Evolutionary conservation across 768 basidiomycete genomes (phyloP).

Genomic region (Cyclocybe cylindracea): DNA sequence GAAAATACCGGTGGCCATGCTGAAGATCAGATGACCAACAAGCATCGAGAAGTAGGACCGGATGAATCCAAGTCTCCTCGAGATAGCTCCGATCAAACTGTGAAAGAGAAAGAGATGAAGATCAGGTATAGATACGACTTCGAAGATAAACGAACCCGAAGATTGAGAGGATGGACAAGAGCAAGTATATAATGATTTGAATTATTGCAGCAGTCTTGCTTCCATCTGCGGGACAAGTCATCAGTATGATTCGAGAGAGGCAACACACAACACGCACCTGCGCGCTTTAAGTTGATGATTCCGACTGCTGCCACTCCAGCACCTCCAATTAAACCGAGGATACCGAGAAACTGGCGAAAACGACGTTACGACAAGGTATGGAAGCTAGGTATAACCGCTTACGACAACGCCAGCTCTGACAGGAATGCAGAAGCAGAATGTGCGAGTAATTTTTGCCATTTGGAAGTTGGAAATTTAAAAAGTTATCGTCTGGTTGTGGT

Average conservation of each 20-base stretch:
- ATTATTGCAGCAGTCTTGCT: conserved; percentile 42
- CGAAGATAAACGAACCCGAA: conserved; percentile 36
- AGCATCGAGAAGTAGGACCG: conserved; percentile 43
- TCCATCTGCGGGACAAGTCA: conserved; percentile 22
- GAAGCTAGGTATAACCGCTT: conserved; percentile 15
- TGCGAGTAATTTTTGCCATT: conserved; percentile 40
- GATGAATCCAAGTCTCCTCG: conserved; percentile 40
- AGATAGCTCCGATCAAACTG: conserved; percentile 46
- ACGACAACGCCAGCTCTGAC: conserved; percentile 50
- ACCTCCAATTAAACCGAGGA: conserved; percentile 49
- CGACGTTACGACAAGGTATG: neutral
- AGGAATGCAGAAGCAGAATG: conserved; percentile 53
- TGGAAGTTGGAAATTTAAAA: conserved; percentile 8
- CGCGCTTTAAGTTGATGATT: conserved; percentile 33
- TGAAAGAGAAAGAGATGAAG: neutral
- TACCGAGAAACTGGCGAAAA: conserved; percentile 34
- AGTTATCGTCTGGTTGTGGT: conserved; percentile 11
- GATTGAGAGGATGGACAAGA: conserved; percentile 44
- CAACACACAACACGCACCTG: conserved; percentile 18
- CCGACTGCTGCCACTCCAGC: conserved; percentile 38
- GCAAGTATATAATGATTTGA: conserved; percentile 40
- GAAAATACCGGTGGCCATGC: conserved; percentile 43
- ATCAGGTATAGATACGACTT: neutral
- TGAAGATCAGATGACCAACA: conserved; percentile 44
- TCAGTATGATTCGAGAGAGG: neutral